Conservation (phyloP, 2,329 filamentous ascomycete genomes). For the Trichoderma simmonsii region DNA sequence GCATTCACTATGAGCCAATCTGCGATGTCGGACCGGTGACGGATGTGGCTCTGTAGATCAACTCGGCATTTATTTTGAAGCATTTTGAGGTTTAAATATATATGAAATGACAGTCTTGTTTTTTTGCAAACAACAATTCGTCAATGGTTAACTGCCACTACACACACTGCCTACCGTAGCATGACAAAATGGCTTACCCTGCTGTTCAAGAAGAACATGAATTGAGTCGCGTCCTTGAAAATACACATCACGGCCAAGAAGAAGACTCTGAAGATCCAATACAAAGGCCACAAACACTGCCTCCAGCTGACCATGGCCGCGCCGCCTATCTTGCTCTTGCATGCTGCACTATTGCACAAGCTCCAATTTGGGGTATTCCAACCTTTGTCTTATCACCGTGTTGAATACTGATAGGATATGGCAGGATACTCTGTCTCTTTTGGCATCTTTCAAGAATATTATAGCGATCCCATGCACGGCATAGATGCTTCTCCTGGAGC, state of each 20-base stretch:
- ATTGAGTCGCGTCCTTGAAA: not conserved
- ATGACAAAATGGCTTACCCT: not conserved
- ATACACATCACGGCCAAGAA: not conserved
- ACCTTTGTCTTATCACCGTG: not conserved
- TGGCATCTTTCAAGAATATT: slow-evolving; percentile 69
- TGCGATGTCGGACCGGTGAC: slow-evolving; percentile 12
- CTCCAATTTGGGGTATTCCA: slow-evolving; percentile 33
- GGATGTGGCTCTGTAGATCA: not conserved
- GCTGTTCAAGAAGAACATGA: not conserved
- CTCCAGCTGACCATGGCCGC: slow-evolving; percentile 31
- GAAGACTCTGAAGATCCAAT: not conserved
- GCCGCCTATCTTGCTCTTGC: slow-evolving; percentile 30
- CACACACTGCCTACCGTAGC: not conserved
- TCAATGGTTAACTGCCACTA: not conserved
- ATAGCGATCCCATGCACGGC: slow-evolving; percentile 58
- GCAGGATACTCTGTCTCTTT: slow-evolving; percentile 65
- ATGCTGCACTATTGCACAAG: slow-evolving; percentile 33
- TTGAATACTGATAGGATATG: not conserved
- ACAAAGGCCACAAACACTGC: slow-evolving; percentile 20
- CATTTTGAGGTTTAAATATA: not conserved
- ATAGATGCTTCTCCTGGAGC: slow-evolving; percentile 51
- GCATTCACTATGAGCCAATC: not conserved
- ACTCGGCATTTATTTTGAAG: not conserved
- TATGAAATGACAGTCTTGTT: not conserved
- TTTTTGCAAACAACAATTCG: not conserved